Evolutionary conservation across 768 basidiomycete genomes (phyloP), one percentile per base, ranked within the genome.

Genomic region (Russula ochroleuca): DNA sequence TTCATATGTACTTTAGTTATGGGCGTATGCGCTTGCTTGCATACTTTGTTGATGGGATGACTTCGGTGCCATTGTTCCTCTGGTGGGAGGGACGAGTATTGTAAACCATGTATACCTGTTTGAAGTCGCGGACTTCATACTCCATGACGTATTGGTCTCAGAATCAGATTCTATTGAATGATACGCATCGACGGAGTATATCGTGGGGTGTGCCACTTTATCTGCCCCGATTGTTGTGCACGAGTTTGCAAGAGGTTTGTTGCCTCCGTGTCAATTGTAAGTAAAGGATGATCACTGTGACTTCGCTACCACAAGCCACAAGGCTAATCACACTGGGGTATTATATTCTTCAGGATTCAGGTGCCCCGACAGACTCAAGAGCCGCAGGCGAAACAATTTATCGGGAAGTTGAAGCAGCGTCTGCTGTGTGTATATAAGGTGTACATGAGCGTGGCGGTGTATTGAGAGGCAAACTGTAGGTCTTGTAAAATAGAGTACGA

Each of bases 1-100:
- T 54, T 61, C 64, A 37, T 68, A 35, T 59, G 66, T 57, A 57
- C 62, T 51, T 48, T 48, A 67, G 49, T 48, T 51, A 8, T 48
- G 40, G 23, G 48, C 40, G 61, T 56, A 40, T 57, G 49, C 14
- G 19, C 15, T 49, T 56, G 43, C 56, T 55, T 51, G 51, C 38
- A 59, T 52, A 41, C 43, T 10, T 47, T 49, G 25, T 37, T 62
- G 31, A 33, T 50, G 38, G 28, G n/a, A 21, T 21, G 35, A 38
- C 31, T 28, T 19, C 23, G 14, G 43, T 53, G 33, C 52, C 13
- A 21, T 38, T 31, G n/a, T 58, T 40, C 21, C 55, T 57, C 60
- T 55, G 25, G 35, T 43, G 47, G 57, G 48, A 45, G 38, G 21
- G 53, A 48, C 41, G 13, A 17, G 5, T 52, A 61, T 47, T 38